Percentiles rank a stretch among this genome's conserved stretches.
These are phyloP conservation scores for Acanthamoeba sp. DNA, from an alignment of 208 protist genomes.

Conservation along the genomic window DNA sequence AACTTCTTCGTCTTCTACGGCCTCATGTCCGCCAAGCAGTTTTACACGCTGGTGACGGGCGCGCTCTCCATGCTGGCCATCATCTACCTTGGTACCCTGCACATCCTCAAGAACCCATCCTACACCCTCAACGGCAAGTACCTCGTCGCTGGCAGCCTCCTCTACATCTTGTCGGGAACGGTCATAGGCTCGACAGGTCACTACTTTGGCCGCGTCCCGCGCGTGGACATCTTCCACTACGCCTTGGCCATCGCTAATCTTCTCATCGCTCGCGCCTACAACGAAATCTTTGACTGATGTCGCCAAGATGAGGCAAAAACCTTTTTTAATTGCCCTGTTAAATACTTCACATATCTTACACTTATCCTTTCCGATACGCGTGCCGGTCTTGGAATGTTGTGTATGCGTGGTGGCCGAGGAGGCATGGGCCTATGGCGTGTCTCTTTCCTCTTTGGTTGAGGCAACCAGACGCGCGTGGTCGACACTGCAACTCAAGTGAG, in stretches of 20 bases:
- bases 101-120: background rate
- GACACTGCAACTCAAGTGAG: background rate
- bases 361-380: too few species aligned
- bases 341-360: background rate
- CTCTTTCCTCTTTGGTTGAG: background rate
- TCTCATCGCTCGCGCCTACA: conserved; percentile 1
- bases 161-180: conserved; percentile 29
- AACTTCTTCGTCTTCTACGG: conserved; percentile 67
- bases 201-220: conserved; percentile 38
- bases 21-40: conserved; percentile 22
- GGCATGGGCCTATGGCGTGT: background rate
- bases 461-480: background rate
- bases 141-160: conserved; percentile 22
- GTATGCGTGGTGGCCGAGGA: background rate
- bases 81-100: conserved; percentile 41
- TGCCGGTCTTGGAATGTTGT: background rate
- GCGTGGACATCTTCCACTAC: conserved; percentile 66
- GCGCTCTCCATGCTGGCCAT: conserved; percentile 27
- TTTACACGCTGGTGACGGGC: conserved; percentile 52
- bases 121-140: conserved; percentile 23
- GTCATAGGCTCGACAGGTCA: conserved; percentile 46
- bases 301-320: background rate
- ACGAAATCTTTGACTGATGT: conserved; percentile 26
- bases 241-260: conserved; percentile 33
- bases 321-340: background rate